Evolutionary conservation across 345 rosid genomes (phyloP), one percentile per base, ranked within the genome.

Genomic region (Salix arbutifolia): DNA sequence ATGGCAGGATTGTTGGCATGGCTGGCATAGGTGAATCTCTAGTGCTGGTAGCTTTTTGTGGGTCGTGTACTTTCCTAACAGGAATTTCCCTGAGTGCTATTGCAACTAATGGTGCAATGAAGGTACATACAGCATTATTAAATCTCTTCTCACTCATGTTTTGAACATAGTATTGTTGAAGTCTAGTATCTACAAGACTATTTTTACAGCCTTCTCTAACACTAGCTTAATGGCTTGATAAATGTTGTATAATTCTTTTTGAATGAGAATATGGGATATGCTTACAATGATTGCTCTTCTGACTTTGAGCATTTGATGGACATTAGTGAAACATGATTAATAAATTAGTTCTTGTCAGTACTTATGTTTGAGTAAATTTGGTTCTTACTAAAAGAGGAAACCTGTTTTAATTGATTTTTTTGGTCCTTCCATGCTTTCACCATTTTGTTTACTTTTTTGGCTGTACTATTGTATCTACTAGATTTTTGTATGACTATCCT

Each of bases 91-190:
- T 96, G 82, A 94, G 99, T 87, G 99, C 99, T 68, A 96, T 96
- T 86, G 99, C 99, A 61, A 96, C 99, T 65, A 96, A 96, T 88
- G 99, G 99, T 71, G 99, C 99, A 72, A 96, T 96, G 99, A 96
- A 96, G 98, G 99, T 96, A 82, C 19, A 2, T 1, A 35, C 23
- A n/a, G 17, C 70, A 62, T n/a, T 16, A 31, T 60, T 31, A 46
- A 8, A 50, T 46, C 13, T 16, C 33, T 42, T 70, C 26, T 23
- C 10, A 19, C 42, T 11, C 17, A 35, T 12, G 21, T 8, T 79
- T 64, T 74, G 18, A n/a, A 31, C 1, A 35, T 19, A 44, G 13
- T 30, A 37, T 69, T 25, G 64, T 9, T 58, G 64, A 26, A 9
- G 28, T n/a, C 25, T 58, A n/a, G 28, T 58, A 58, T 10, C 28